Evolutionary conservation across 148 eudicot species (phyloP), one percentile per base, ranked within the genome.

Genomic region (Vaccinium macrocarpon): DNA sequence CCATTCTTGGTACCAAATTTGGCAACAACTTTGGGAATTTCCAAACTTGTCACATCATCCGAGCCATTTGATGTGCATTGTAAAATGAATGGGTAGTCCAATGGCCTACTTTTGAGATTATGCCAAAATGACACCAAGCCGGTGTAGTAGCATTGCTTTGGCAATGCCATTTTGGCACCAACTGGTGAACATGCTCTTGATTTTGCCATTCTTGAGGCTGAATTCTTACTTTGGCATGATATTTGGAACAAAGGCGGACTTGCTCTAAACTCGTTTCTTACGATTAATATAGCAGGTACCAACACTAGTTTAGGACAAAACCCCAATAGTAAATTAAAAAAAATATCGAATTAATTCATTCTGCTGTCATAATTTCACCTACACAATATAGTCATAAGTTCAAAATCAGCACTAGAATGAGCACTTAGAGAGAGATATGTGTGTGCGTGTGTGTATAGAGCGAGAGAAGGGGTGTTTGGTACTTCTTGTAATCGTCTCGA

Each of bases 401-500:
- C 61, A 56, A 68, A 68, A 68, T 68, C 38, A 68, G 35, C 10
- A 35, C 49, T 35, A 16, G 46, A 42, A 46, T 38, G 19, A 13
- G 48, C 35, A 73, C n/a, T 10, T 10, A 1, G 52, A 50, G 52
- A 50, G 52, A 7, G 1, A 50, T 7, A 50, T 0, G 52, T 9
- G 9, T 9, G 6, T 50, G 1, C 1, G 6, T 50, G 6, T 50
- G 6, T 9, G 0, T 42, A 4, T 42, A 5, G 46, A 50, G n/a
- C 23, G 0, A 56, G 18, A 56, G 14, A 14, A 75, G 82, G 56
- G 5, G 2, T 23, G 8, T 12, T 15, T 38, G 42, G 5, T 87
- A 97, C 99, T 94, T 97, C 83, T 97, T 97, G 91, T 97, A 97
- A 74, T 97, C 99, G 75, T 97, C 99, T 48, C 99, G 89, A 27